A percentile compares a stretch with the other conserved stretches of the same genome.
Conservation (phyloP, 495 filamentous ascomycete genomes). For the Trypethelium eluteriae region DNA sequence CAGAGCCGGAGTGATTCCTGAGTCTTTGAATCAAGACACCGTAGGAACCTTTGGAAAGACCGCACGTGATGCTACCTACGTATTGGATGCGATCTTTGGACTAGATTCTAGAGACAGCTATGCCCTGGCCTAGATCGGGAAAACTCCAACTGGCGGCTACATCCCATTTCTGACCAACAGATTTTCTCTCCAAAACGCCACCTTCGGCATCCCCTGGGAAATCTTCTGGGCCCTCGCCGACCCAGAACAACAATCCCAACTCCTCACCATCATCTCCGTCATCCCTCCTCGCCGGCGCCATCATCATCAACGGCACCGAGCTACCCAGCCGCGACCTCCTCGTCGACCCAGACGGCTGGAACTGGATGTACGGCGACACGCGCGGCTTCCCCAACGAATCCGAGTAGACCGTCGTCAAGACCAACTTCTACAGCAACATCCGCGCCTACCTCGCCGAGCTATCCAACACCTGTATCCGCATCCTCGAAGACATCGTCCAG, state of each 20-base stretch:
- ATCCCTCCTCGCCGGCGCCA: conserved; percentile 56
- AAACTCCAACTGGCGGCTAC: conserved; percentile 50
- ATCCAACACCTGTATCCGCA: conserved; percentile 53
- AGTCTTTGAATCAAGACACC: conserved; percentile 57
- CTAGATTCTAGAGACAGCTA: conserved; percentile 51
- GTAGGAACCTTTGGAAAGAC: conserved; percentile 59
- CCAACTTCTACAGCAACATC: conserved; percentile 73
- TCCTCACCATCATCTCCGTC: conserved; percentile 47
- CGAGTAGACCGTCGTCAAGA: conserved; percentile 64
- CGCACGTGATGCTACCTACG: conserved; percentile 58
- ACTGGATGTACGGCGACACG: conserved; percentile 62
- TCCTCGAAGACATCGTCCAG: conserved; percentile 56
- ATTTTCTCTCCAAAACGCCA: conserved; percentile 49
- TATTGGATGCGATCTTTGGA: conserved; percentile 59
- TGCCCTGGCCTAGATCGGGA: conserved; percentile 48
- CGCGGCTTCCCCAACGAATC: conserved; percentile 60
- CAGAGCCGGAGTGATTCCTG: conserved; percentile 57
- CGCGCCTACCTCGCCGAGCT: conserved; percentile 57
- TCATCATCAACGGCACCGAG: conserved; percentile 63
- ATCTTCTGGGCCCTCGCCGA: conserved; percentile 57
- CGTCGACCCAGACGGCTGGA: conserved; percentile 56
- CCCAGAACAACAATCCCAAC: conserved; percentile 43
- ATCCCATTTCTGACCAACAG: conserved; percentile 47
- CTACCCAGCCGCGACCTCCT: conserved; percentile 54
- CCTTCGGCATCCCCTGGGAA: conserved; percentile 63